Percentiles rank a stretch among this genome's conserved stretches.
These are phyloP conservation scores for Blastobotrys persicus DNA, from an alignment of 1,139 yeast species.

Conservation along the genomic window DNA sequence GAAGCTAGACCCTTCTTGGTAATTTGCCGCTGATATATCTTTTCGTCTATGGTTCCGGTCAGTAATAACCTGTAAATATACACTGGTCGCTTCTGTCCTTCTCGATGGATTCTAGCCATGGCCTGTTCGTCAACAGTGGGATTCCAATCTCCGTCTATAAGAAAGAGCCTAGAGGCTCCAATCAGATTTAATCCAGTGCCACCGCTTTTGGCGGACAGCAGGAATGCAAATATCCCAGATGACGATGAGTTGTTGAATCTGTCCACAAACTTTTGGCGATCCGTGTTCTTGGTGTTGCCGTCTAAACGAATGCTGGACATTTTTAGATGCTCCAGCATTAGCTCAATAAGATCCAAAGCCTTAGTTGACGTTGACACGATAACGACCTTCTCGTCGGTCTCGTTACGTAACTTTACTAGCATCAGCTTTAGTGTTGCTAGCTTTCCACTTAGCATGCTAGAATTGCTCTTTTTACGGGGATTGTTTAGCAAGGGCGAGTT, in stretches of 20 bases:
- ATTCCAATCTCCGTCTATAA: constrained; percentile 93
- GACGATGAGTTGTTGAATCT: constrained; percentile 57
- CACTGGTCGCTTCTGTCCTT: constrained; percentile 81
- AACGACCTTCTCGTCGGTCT: constrained; percentile 69
- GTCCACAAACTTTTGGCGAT: constrained; percentile 64
- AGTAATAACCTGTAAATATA: constrained; percentile 68
- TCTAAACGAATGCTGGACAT: constrained; percentile 66
- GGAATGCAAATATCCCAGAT: constrained; percentile 55
- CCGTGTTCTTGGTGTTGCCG: constrained; percentile 72
- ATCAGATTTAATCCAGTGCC: constrained; percentile 88
- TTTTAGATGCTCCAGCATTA: constrained; percentile 49
- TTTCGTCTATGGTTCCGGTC: constrained; percentile 91
- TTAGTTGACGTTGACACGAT: constrained; percentile 87
- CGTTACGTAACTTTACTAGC: constrained; percentile 30
- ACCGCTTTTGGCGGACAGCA: constrained; percentile 88
- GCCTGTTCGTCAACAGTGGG: constrained; percentile 93
- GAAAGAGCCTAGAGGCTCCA: constrained; percentile 82
- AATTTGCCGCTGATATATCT: constrained; percentile 89
- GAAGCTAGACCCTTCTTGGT: constrained; percentile 80
- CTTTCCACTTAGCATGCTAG: constrained; percentile 35
- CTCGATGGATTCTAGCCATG: constrained; percentile 93
- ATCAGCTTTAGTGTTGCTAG: constrained; percentile 35
- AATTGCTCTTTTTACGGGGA: constrained; percentile 24
- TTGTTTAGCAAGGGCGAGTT: constrained; percentile 69
- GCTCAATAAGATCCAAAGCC: constrained; percentile 75